Evolutionary conservation across 805 yeast species (phyloP).

Genomic region (Ogataea neopini): DNA sequence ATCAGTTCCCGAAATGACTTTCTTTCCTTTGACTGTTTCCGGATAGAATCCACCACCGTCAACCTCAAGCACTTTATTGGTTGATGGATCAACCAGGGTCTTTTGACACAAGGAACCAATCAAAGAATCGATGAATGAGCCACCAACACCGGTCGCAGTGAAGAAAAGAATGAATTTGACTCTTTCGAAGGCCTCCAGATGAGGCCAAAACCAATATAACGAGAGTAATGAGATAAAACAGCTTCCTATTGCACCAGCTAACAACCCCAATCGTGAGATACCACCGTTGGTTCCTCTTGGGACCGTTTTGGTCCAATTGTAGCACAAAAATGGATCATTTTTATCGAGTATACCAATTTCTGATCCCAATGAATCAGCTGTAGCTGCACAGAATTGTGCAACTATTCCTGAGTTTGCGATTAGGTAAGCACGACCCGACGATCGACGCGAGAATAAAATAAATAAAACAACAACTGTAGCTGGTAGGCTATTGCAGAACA

Average conservation of each 20-base stretch:
- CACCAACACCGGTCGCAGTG: background rate
- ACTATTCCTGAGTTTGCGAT: background rate
- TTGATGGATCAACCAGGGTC: slow-evolving; percentile 5
- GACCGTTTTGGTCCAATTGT: slow-evolving; percentile 14
- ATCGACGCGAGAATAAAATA: background rate
- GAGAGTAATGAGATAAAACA: slow-evolving; percentile 6
- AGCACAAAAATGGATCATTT: slow-evolving; percentile 6
- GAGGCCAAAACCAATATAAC: background rate
- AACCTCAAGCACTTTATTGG: slow-evolving; percentile 11
- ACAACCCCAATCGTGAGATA: slow-evolving; percentile 11
- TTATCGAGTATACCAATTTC: slow-evolving; percentile 16
- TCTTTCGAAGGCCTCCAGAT: background rate
- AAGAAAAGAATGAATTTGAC: slow-evolving; percentile 5
- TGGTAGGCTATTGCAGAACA: slow-evolving; percentile 13
- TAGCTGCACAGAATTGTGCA: slow-evolving; percentile 11
- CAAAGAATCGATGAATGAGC: slow-evolving; percentile 1
- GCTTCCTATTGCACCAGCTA: slow-evolving; percentile 14
- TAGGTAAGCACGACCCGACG: background rate
- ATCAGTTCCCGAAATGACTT: slow-evolving; percentile 7
- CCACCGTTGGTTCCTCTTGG: slow-evolving; percentile 16
- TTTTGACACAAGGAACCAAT: slow-evolving; percentile 12
- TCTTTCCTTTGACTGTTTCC: background rate
- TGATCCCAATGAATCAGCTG: slow-evolving; percentile 16
- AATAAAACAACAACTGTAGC: slow-evolving; percentile 10
- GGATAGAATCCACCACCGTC: slow-evolving; percentile 13